Base-by-base conservation (phyloP, 352 stramenopile genomes). In the Globisporangium polare region DNA sequence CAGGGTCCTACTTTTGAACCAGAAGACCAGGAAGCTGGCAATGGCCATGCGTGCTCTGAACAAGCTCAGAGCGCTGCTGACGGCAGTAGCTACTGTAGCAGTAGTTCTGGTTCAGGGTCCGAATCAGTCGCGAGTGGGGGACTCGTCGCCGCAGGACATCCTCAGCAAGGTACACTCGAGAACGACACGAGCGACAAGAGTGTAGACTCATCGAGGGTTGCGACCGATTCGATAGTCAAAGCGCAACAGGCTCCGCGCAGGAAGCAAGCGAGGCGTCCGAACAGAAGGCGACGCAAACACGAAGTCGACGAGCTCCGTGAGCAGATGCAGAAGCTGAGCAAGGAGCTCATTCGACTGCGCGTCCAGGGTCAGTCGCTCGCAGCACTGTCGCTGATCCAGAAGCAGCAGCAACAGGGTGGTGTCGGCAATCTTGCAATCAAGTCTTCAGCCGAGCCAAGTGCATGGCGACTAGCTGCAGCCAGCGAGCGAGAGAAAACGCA, bases 381-480 rank as follows among this genome's bases (percentile, higher is more conserved):
- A 27, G 5, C 46, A 18, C 12, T 33, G 12, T 27, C 6, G 33
- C 33, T 13, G 9, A 37, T 37, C 33, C 33, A 37, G 33, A 4
- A 37, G 33, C 33, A 37, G 33, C 20, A 20, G 13, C 46, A 52
- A 12, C 3, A 33, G 4, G 46, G 22, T 13, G 46, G 13, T 17
- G 6, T 1, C 0, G 9, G 9, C 33, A 37, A 37, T 37, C 33
- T 37, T 7, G 5, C 7, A 37, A 37, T 37, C 5, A 7, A 37
- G 33, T 2, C 33, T 13, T 37, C 33, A 12, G 5, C 5, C 4
- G 22, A 33, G 24, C 22, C 46, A 12, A 52, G 46, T 22, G 53
- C 73, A 7, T 80, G 72, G 72, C 56, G 78, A 43, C 62, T 50
- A 8, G 77, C 75, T n/a, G 67, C 72, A 7, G 53, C 37, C 22